These are phyloP conservation scores for Ascoidea rubescens DNA, from an alignment of 805 yeast species.

Conservation along the genomic window DNA sequence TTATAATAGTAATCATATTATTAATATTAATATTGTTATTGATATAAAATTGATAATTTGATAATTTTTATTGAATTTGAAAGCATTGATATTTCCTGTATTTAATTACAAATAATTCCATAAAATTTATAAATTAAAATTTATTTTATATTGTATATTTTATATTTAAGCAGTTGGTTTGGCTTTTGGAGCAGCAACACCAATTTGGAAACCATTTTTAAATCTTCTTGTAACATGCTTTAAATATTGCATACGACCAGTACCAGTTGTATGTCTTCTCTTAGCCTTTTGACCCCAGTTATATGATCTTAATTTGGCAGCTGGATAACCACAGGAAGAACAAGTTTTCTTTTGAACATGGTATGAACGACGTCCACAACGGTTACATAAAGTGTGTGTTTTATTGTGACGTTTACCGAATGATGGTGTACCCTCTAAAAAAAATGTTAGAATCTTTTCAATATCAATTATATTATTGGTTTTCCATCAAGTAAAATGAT, in stretches of 20 bases:
- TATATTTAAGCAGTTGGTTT: too few species aligned
- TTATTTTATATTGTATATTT: too few species aligned
- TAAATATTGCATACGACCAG: constrained; percentile 98
- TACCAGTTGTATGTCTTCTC: constrained; percentile 99
- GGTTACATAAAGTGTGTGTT: constrained; percentile 97
- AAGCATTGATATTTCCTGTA: too few species aligned
- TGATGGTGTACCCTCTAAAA: constrained; percentile 97
- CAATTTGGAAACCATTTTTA: constrained; percentile 98
- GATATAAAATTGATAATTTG: too few species aligned
- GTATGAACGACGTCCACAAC: constrained; percentile 99
- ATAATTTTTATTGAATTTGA: too few species aligned
- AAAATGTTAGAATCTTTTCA: not conserved
- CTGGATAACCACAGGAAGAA: constrained; percentile 98
- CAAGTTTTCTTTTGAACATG: constrained; percentile 99
- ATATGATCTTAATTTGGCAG: constrained; percentile 96
- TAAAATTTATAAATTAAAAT: too few species aligned
- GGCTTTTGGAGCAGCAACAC: constrained; percentile 54
- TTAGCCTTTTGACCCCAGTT: constrained; percentile 99
- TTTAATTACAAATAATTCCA: too few species aligned
- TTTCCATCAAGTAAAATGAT: too few species aligned
- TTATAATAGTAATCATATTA: too few species aligned
- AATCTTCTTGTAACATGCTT: constrained; percentile 95
- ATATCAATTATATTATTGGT: too few species aligned
- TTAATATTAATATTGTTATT: too few species aligned
- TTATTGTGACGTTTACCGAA: constrained; percentile 99